These are phyloP conservation scores for Nepenthes mirabilis DNA, from an alignment of 148 eudicot species.

Conservation along the genomic window DNA sequence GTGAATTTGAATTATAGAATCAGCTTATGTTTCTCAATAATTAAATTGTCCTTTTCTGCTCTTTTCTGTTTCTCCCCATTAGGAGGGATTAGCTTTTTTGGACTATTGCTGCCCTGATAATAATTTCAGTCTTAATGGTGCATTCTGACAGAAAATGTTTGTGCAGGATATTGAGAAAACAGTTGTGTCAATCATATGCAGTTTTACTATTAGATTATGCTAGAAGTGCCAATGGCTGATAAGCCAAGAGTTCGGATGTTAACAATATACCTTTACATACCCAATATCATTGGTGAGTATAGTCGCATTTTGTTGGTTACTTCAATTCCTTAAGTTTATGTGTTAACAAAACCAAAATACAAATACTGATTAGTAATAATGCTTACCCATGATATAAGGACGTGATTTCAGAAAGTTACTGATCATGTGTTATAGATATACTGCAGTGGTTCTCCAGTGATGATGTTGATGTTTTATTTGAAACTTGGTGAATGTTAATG, in stretches of 20 bases:
- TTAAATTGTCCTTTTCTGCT: too few species aligned
- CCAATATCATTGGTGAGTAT: slow-evolving; percentile 70
- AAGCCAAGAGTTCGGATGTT: slow-evolving; percentile 31
- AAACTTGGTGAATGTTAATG: slow-evolving; percentile 6
- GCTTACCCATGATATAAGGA: background rate
- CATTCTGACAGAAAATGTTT: background rate
- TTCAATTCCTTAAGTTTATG: background rate
- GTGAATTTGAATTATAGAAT: too few species aligned
- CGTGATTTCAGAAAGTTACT: background rate
- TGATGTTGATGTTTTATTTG: background rate
- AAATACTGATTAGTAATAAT: background rate
- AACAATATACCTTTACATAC: slow-evolving; percentile 72
- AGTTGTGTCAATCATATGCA: slow-evolving; percentile 3
- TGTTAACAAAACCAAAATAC: background rate
- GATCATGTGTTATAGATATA: background rate
- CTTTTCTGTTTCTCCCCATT: too few species aligned
- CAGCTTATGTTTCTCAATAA: too few species aligned
- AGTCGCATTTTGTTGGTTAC: background rate
- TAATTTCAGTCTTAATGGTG: too few species aligned
- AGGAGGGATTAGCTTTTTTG: too few species aligned
- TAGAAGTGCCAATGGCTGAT: slow-evolving; percentile 31
- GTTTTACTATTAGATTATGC: background rate
- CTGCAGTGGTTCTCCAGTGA: background rate
- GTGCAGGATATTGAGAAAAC: slow-evolving; percentile 4
- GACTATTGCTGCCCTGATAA: too few species aligned